These are phyloP conservation scores for Zarea fungicola DNA, from an alignment of 2,329 filamentous ascomycete genomes.

Conservation along the genomic window DNA sequence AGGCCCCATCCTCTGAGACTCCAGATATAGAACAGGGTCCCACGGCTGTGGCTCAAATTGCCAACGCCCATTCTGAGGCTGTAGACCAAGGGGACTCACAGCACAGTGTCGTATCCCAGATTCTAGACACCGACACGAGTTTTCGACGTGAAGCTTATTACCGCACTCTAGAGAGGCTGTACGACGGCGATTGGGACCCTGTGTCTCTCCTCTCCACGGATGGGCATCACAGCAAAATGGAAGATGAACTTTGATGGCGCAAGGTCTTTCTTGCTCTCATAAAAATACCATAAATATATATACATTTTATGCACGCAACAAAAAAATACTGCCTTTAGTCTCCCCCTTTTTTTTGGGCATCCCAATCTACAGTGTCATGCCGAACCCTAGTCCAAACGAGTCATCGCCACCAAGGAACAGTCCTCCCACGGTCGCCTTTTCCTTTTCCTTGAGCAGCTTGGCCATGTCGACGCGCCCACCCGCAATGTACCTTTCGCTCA, in stretches of 20 bases:
- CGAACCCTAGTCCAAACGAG: slow-evolving; percentile 52
- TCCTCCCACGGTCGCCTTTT: slow-evolving; percentile 34
- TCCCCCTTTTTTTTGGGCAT: not conserved
- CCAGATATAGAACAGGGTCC: too few relatives aligned
- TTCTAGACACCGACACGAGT: slow-evolving; percentile 19
- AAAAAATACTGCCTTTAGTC: not conserved
- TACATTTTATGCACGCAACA: not conserved
- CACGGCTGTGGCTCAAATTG: too few relatives aligned
- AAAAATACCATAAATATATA: too few relatives aligned
- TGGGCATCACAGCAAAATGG: slow-evolving; percentile 26
- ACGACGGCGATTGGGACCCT: slow-evolving; percentile 24
- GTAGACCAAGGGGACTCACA: slow-evolving; percentile 10
- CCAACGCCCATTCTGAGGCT: not conserved
- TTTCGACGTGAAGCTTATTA: slow-evolving; percentile 28
- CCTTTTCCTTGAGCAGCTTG: slow-evolving; percentile 58
- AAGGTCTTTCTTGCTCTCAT: too few relatives aligned
- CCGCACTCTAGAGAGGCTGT: slow-evolving; percentile 26
- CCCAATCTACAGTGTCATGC: slow-evolving; percentile 8
- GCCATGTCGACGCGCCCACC: slow-evolving; percentile 80
- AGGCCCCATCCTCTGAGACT: not conserved
- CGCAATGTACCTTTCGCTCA: slow-evolving; percentile 81
- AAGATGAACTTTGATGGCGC: slow-evolving; percentile 29
- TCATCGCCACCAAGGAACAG: slow-evolving; percentile 44
- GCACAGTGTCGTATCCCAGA: slow-evolving; percentile 13
- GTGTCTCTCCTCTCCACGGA: slow-evolving; percentile 31